Evolutionary conservation across 1,284 basidiomycete species (phyloP).

Genomic region (Irpex sp.): DNA sequence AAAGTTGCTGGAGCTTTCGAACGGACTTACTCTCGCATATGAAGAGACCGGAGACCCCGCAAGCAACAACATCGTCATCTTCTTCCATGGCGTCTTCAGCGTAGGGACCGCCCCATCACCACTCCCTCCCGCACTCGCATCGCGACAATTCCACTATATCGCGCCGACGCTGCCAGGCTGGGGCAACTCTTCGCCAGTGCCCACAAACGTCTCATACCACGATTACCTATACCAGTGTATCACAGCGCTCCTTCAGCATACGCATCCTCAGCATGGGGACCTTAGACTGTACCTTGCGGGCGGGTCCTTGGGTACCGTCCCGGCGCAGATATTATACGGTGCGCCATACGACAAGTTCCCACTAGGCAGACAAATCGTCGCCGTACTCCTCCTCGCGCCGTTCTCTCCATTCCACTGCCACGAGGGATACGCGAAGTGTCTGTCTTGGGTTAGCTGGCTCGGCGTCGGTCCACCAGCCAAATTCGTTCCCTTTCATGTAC

Average conservation of each 20-base stretch:
- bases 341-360: slow-evolving; percentile 46
- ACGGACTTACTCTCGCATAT: slow-evolving; percentile 47
- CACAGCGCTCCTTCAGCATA: slow-evolving; percentile 41
- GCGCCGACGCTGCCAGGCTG: slow-evolving; percentile 52
- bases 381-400: slow-evolving; percentile 42
- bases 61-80: slow-evolving; percentile 43
- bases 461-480: slow-evolving; percentile 39
- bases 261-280: slow-evolving; percentile 37
- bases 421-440: slow-evolving; percentile 34
- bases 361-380: slow-evolving; percentile 37
- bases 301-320: slow-evolving; percentile 47
- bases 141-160: slow-evolving; percentile 40
- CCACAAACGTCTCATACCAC: slow-evolving; percentile 30
- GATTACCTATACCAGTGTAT: slow-evolving; percentile 42
- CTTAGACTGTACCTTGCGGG: slow-evolving; percentile 46
- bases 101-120: slow-evolving; percentile 35
- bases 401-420: slow-evolving; percentile 44
- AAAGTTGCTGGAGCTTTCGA: slow-evolving; percentile 35
- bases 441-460: slow-evolving; percentile 43
- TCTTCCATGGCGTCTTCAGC: slow-evolving; percentile 47
- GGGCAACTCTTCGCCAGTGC: slow-evolving; percentile 43
- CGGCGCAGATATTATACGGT: slow-evolving; percentile 53
- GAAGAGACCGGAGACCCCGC: slow-evolving; percentile 40
- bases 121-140: slow-evolving; percentile 25
- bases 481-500: slow-evolving; percentile 34